Base-by-base conservation (phyloP, 257 asterid species). In the Salvia miltiorrhiza region DNA sequence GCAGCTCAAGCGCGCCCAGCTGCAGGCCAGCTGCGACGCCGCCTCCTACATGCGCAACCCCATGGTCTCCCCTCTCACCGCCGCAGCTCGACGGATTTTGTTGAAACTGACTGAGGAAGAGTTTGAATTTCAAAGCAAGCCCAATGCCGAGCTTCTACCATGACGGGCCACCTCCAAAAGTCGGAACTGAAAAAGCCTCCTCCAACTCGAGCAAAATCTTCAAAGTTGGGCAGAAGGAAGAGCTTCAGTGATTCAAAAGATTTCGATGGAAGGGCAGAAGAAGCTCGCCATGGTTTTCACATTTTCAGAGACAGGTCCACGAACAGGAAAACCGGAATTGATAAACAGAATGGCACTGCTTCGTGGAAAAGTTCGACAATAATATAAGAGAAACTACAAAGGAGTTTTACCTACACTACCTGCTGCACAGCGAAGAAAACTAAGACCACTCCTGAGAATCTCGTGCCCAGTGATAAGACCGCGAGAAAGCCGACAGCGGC, bases 101-200 rank as follows among this genome's bases (percentile, higher is more conserved):
- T n/a, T n/a, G n/a, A n/a, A n/a, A n/a, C n/a, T n/a, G n/a, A 82
- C 82, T 89, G 59, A 77, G 96, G 70, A 92, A 79, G 75, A 84
- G 83, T 80, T 80, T 92, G 85, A 33, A 52, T 50, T 92, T 92
- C 69, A 92, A 89, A 83, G 97, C 97, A 63, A 84, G 73, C 79
- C 97, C 97, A 11, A 85, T 92, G 97, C 97, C 97, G 55, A 85
- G 88, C 85, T 92, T 92, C 82, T 92, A 92, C 82, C 87, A 87
- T 16, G 97, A 92, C 28, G 95, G 91, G 17, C 95, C 92, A 6
- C 96, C 95, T 14, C 88, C 95, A 7, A 89, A 87, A 79, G 72
- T 63, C 63, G n/a, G 90, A 92, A 79, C 50, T 89, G 77, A 89
- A 92, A 83, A 92, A 90, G 97, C 63, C 85, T 45, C 95, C 96